phyloP scores from a whole-genome alignment of 2,329 filamentous ascomycete genomes.

The Clathrospora elynae region DNA sequence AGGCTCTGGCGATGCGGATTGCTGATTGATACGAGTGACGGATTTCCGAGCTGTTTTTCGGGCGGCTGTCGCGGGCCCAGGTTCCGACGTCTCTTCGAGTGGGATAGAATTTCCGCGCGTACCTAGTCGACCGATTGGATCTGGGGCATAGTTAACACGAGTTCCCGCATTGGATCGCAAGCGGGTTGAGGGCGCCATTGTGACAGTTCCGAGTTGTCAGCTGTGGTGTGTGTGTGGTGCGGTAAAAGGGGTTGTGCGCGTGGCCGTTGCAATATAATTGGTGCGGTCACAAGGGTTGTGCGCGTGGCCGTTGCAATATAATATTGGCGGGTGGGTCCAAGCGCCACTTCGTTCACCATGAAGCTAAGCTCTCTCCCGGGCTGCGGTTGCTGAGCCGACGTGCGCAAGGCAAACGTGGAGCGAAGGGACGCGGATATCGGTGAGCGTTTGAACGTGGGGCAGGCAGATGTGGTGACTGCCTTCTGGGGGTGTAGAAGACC shows the following conservation, averaged over 20 bases:
- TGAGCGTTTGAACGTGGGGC: not conserved
- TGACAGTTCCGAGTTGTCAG: not conserved
- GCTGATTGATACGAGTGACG: not conserved
- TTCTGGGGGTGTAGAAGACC: no score
- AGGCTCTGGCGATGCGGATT: not conserved
- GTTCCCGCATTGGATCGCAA: constrained; percentile 8
- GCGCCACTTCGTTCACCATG: no score
- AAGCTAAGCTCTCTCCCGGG: not conserved
- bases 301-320: no score
- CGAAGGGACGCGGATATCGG: not conserved
- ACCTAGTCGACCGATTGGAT: not conserved
- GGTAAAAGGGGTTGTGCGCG: no score
- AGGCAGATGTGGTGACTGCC: no score
- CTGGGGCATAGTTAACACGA: constrained; percentile 12
- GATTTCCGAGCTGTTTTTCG: not conserved
- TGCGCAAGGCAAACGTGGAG: constrained; percentile 1
- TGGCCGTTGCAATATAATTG: no score
- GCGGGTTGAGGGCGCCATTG: constrained; percentile 21
- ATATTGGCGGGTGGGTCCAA: no score
- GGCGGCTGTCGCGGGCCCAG: not conserved
- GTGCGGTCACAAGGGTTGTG: no score
- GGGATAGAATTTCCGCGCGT: constrained; percentile 1
- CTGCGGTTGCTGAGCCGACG: not conserved
- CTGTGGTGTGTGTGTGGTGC: not conserved
- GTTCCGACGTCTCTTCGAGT: constrained; percentile 5